Evolutionary conservation across 768 basidiomycete genomes (phyloP).

Genomic region (Harrya chromipes): DNA sequence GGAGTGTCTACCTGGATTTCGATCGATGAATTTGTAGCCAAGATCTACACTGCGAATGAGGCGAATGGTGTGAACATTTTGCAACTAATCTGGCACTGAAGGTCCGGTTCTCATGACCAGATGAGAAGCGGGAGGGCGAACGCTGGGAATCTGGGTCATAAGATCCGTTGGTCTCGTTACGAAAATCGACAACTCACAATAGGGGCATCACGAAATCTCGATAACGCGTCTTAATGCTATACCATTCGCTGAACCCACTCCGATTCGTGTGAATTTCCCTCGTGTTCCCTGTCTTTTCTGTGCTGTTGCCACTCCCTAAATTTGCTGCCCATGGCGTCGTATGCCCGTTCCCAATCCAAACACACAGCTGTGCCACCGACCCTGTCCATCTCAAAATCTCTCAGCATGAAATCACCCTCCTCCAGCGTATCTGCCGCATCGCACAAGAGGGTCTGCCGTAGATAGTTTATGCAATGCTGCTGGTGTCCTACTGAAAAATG

Average conservation of each 20-base stretch:
- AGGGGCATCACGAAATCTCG: too few species aligned
- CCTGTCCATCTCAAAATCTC: constrained; percentile 24
- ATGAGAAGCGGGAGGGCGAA: too few species aligned
- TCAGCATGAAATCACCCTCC: constrained; percentile 31
- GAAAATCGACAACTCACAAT: too few species aligned
- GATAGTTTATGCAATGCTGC: constrained; percentile 38
- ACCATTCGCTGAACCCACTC: not conserved
- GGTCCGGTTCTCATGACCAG: too few species aligned
- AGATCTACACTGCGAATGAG: too few species aligned
- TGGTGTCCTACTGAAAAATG: constrained; percentile 17
- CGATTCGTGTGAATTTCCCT: not conserved
- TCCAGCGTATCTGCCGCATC: constrained; percentile 34
- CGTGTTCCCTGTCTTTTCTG: not conserved
- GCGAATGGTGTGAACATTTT: too few species aligned
- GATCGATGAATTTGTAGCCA: too few species aligned
- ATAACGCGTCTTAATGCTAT: too few species aligned
- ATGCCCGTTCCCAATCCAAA: constrained; percentile 23
- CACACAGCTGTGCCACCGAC: constrained; percentile 19
- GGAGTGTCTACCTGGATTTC: too few species aligned
- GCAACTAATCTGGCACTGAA: too few species aligned
- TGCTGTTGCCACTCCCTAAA: constrained; percentile 2
- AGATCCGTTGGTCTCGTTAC: too few species aligned
- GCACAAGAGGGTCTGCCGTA: constrained; percentile 37
- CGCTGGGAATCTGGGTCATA: too few species aligned
- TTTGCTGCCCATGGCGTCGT: constrained; percentile 9